Conservation (phyloP, 345 rosid genomes). For the Populus deltoides region DNA sequence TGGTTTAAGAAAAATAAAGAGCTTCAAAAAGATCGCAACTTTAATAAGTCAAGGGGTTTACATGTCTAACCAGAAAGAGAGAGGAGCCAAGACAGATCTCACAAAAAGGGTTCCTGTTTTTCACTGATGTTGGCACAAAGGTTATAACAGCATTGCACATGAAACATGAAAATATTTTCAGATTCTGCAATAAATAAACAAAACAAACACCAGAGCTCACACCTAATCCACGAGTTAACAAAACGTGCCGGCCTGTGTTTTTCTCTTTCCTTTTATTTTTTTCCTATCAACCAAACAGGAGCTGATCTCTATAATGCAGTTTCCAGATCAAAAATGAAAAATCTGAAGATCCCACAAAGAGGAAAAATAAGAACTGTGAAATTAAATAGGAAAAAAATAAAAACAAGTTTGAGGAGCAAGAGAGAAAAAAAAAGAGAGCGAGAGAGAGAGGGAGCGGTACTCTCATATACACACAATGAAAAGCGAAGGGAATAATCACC, state of each 20-base stretch:
- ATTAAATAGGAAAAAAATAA: background rate
- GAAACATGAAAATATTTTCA: background rate
- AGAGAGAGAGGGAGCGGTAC: background rate
- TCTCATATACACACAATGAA: background rate
- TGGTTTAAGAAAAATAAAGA: background rate
- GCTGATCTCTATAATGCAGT: constrained; percentile 10
- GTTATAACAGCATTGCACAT: constrained; percentile 16
- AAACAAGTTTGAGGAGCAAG: background rate
- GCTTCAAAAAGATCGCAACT: background rate
- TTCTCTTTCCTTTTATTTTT: background rate
- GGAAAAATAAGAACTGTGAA: background rate
- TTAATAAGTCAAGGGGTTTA: constrained; percentile 3
- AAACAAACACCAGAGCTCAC: background rate
- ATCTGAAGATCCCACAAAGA: background rate
- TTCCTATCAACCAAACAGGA: constrained; percentile 14
- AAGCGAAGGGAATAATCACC: background rate
- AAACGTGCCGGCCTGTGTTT: background rate
- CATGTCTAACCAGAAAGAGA: constrained; percentile 20
- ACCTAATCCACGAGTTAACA: constrained; percentile 13
- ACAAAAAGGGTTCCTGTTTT: background rate
- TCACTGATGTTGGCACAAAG: background rate
- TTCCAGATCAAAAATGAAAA: constrained; percentile 1
- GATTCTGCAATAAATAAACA: background rate
- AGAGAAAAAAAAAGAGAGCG: background rate
- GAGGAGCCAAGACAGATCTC: constrained; percentile 2